Evolutionary conservation across 2,329 filamentous ascomycete genomes (phyloP), one percentile per base, ranked within the genome.

Genomic region (Ustulina deusta): DNA sequence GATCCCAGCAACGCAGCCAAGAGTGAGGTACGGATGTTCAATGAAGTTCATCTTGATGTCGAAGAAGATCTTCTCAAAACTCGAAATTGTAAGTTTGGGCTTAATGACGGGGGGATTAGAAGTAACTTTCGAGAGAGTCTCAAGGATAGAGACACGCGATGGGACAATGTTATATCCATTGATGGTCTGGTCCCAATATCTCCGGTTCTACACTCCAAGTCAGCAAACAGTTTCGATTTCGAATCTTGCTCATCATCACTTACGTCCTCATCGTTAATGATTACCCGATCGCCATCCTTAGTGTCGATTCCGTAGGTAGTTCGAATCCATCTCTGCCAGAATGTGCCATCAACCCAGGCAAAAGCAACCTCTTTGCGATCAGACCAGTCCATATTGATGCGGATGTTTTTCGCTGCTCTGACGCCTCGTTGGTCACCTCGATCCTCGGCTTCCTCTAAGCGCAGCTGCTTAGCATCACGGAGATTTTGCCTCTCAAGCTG

Each of bases 201-300:
- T 90, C 74, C 93, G 94, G 82, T 93, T 94, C 93, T 97, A 76
- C 25, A 22, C 7, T 57, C 52, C 57, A 58, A 61, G 76, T 85
- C 73, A 85, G 80, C 75, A 69, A 69, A 66, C 57, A 60, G 60
- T 20, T 61, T 56, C 22, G n/a, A n/a, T 13, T 40, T 58, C 29
- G 27, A 20, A 9, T 40, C 36, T n/a, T 25, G 20, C 29, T 27
- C 10, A 15, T 22, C 6, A 54, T 62, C 67, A 85, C 93, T 91
- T 84, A 97, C 94, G 79, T 97, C 94, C 84, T 98, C 93, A 75
- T 99, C 96, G 73, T 97, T 97, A 81, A 99, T 96, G 66, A 99
- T 91, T 63, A 99, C 93, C 70, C 93, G 89, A 79, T 98, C 96
- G 55, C 95, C 94, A 70, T 96, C 90, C 76, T 87, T 90, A 69